Conservation (phyloP, 1,284 basidiomycete species). For the Kwoniella shivajii region DNA sequence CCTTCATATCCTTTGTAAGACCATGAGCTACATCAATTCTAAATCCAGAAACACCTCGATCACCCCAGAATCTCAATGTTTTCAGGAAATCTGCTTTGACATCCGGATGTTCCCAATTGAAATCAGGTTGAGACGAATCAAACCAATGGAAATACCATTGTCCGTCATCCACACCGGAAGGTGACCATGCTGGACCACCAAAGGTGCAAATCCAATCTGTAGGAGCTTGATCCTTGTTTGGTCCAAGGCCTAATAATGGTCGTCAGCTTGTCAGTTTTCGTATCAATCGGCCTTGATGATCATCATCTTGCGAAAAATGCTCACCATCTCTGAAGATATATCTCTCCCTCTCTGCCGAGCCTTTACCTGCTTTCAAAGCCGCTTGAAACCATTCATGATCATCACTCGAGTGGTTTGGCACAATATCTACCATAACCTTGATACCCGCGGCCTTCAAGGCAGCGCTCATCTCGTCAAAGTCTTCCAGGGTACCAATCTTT, state of each 20-base stretch:
- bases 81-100: slow-evolving; percentile 67
- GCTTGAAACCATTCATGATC: slow-evolving; percentile 76
- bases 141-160: slow-evolving; percentile 75
- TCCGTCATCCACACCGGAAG: slow-evolving; percentile 61
- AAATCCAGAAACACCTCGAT: slow-evolving; percentile 74
- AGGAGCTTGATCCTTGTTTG: slow-evolving; percentile 62
- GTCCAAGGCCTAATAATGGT: slow-evolving; percentile 42
- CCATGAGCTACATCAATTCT: slow-evolving; percentile 53
- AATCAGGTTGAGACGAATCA: slow-evolving; percentile 70
- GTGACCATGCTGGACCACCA: slow-evolving; percentile 74
- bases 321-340: slow-evolving; percentile 73
- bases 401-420: slow-evolving; percentile 78
- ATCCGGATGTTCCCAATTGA: slow-evolving; percentile 74
- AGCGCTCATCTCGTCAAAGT: slow-evolving; percentile 67
- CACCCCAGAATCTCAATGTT: slow-evolving; percentile 72
- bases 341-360: slow-evolving; percentile 68
- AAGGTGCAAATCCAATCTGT: slow-evolving; percentile 74
- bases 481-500: slow-evolving; percentile 70
- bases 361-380: slow-evolving; percentile 62
- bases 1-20: slow-evolving; percentile 35
- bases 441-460: slow-evolving; percentile 67
- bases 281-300: slow-evolving; percentile 66
- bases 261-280: no score
- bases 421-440: slow-evolving; percentile 77
- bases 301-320: no score